Conservation (phyloP, 768 basidiomycete species). For the Steccherinum ochraceum region DNA sequence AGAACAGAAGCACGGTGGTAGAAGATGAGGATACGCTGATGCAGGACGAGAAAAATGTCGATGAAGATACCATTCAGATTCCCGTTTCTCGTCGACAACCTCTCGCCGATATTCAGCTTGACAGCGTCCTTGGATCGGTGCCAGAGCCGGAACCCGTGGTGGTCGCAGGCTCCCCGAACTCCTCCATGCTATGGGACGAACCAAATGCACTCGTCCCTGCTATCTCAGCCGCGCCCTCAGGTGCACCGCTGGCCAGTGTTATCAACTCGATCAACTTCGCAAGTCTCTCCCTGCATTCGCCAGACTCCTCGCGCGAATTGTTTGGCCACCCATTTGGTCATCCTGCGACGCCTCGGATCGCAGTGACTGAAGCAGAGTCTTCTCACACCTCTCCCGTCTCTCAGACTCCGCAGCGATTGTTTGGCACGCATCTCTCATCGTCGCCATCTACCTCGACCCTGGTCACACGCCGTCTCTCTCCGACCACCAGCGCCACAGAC, state of each 20-base stretch:
- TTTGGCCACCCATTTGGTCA: background rate
- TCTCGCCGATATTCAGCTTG: slow-evolving; percentile 17
- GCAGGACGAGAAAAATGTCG: background rate
- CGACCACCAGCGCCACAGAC: slow-evolving; percentile 12
- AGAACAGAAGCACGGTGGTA: background rate
- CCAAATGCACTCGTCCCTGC: background rate
- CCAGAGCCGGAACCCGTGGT: slow-evolving; percentile 5
- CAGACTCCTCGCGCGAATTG: background rate
- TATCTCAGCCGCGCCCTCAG: slow-evolving; percentile 12
- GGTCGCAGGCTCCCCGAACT: slow-evolving; percentile 4
- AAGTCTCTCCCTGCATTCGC: slow-evolving; percentile 6
- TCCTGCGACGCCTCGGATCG: background rate
- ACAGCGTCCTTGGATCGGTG: background rate
- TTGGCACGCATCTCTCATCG: background rate
- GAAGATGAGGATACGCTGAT: too few relatives aligned
- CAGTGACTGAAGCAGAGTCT: background rate
- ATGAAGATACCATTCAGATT: background rate
- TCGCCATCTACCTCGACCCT: background rate
- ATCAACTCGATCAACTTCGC: slow-evolving; percentile 24
- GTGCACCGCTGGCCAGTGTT: slow-evolving; percentile 23
- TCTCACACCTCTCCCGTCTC: background rate
- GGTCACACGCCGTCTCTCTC: slow-evolving; percentile 9
- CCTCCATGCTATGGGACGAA: background rate
- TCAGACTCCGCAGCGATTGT: background rate
- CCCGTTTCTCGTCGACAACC: slow-evolving; percentile 8